A percentile compares a stretch with the other conserved stretches of the same genome.
These are phyloP conservation scores for Hypoxylon sp. DNA, from an alignment of 2,329 filamentous ascomycete genomes.

Conservation along the genomic window DNA sequence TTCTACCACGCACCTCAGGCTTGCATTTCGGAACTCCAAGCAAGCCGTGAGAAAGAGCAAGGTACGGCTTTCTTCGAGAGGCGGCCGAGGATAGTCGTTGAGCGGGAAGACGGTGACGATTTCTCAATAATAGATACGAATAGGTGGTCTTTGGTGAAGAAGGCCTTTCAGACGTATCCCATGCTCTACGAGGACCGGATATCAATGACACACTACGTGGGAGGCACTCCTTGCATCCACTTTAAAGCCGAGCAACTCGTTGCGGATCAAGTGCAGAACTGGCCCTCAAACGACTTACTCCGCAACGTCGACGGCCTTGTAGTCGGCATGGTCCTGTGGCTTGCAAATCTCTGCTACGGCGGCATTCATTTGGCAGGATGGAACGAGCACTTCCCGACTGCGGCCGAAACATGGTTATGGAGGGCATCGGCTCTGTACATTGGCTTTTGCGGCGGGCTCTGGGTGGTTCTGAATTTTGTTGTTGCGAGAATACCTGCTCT, in stretches of 20 bases:
- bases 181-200: slow-evolving; percentile 10
- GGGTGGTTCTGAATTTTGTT: slow-evolving; percentile 27
- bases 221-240: slow-evolving; percentile 3
- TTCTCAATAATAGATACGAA: neutral
- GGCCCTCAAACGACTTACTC: slow-evolving; percentile 30
- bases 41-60: slow-evolving; percentile 10
- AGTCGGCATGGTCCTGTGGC: slow-evolving; percentile 29
- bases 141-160: slow-evolving; percentile 10
- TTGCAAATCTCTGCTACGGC: slow-evolving; percentile 22
- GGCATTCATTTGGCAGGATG: slow-evolving; percentile 48
- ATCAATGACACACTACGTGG: slow-evolving; percentile 12
- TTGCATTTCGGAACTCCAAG: slow-evolving; percentile 8
- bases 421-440: slow-evolving; percentile 43
- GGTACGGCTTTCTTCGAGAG: slow-evolving; percentile 12
- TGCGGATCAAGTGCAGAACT: slow-evolving; percentile 20
- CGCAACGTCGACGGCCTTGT: slow-evolving; percentile 25
- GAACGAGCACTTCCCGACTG: slow-evolving; percentile 50
- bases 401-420: slow-evolving; percentile 47
- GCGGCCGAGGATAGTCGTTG: slow-evolving; percentile 1
- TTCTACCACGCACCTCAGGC: neutral
- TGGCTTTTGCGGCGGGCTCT: slow-evolving; percentile 33
- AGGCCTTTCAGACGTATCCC: slow-evolving; percentile 3
- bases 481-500: slow-evolving; percentile 19
- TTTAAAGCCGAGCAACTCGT: slow-evolving; percentile 22
- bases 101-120: neutral